phyloP scores from a whole-genome alignment of 768 basidiomycete species.

The Termitomyces titanicus region DNA sequence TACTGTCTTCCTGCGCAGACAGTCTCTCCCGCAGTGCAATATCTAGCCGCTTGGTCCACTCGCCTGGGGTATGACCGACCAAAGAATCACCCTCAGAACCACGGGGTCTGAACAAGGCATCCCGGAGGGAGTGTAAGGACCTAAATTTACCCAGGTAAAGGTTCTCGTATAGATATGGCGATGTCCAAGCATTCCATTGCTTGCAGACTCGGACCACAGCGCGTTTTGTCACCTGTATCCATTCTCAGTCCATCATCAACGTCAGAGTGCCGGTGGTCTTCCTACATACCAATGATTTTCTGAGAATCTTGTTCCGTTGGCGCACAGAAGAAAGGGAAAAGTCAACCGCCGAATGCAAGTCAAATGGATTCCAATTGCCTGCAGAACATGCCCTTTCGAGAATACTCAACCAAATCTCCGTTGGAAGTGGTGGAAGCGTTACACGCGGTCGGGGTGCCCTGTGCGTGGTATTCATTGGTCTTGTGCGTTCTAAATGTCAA shows the following conservation, averaged over 20 bases:
- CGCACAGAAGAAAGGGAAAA: constrained; percentile 11
- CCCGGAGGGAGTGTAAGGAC: constrained; percentile 7
- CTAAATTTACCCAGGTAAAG: constrained; percentile 14
- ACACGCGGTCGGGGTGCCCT: constrained; percentile 5
- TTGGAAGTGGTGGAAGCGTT: constrained; percentile 19
- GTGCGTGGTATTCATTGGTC: constrained; percentile 12
- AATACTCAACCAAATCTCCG: constrained; percentile 25
- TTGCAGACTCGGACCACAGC: constrained; percentile 24
- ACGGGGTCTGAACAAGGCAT: constrained; percentile 5
- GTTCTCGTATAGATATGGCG: constrained; percentile 23
- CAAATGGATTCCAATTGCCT: constrained; percentile 18
- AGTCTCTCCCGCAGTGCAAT: constrained; percentile 13
- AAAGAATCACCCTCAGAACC: neutral
- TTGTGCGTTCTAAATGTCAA: neutral
- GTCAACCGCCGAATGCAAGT: constrained; percentile 13
- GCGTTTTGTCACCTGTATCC: constrained; percentile 20
- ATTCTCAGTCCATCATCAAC: neutral
- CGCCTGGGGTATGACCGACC: constrained; percentile 1
- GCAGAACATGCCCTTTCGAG: constrained; percentile 19
- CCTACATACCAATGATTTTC: constrained; percentile 20
- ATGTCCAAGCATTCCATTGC: constrained; percentile 18
- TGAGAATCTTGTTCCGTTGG: constrained; percentile 11
- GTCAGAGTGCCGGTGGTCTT: neutral
- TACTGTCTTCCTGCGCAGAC: neutral
- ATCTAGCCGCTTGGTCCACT: constrained; percentile 18